Evolutionary conservation across 2,329 filamentous ascomycete species (phyloP), one percentile per base, ranked within the genome.

Genomic region (Pyrenochaeta sp.): DNA sequence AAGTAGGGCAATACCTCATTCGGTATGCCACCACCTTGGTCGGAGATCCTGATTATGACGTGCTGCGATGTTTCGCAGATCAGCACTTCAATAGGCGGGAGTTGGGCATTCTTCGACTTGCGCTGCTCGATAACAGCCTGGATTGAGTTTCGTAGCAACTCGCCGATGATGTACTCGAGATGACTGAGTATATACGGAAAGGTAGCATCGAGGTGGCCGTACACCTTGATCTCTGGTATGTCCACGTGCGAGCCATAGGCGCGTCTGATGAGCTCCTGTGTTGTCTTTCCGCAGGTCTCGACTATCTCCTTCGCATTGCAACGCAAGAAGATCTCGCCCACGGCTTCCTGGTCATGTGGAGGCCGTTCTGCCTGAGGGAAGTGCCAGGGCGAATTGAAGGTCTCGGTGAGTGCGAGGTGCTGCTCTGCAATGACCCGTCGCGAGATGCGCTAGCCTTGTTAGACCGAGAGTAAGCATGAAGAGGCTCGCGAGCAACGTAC

Each of bases 131-230:
- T 90, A 37, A 95, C 89, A 22, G 93, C 93, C 78, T 98, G 93
- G 15, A 99, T 91, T 0, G 92, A 96, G 79, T 99, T 99, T 37
- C 95, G 90, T 25, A 99, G 84, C 24, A 99, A 88, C 80, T 99
- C 95, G 50, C 95, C 93, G 56, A 99, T 87, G 68, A 99, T 97
- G 79, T 99, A 99, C 79, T 99, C 94, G 50, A 99, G 86, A 75
- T 98, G 95, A 72, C 90, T 95, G 50, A 97, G 86, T 64, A 99
- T 98, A 72, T 97, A 99, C 1, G 96, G 95, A 73, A 99, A 99
- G 32, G 89, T 96, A 4, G 93, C 93, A 30, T 91, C 88, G 2
- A 95, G 83, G 73, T 99, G 93, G 24, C 96, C 95, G 61, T 90
- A 86, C 56, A 99, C 84, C 46, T 85, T 87, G 77, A 99, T 91